phyloP scores from a whole-genome alignment of 2,329 filamentous ascomycete species.

The Proliferodiscus dingleyae region DNA sequence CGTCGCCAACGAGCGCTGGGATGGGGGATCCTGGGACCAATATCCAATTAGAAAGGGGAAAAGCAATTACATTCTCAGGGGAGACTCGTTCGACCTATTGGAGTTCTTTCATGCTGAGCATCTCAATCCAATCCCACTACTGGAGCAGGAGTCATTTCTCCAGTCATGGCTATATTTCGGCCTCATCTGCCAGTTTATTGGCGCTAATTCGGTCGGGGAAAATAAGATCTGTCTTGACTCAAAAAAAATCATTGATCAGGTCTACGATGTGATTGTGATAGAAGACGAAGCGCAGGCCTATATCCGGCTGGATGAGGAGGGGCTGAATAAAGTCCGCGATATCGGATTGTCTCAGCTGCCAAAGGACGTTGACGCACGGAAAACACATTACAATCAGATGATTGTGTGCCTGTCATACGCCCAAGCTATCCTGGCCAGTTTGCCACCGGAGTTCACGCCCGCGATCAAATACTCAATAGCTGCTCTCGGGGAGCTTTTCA shows the following conservation, averaged over 20 bases:
- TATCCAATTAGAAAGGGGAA: conserved; percentile 23
- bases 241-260: background rate
- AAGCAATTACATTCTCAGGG: conserved; percentile 6
- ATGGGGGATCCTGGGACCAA: conserved; percentile 25
- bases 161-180: conserved; percentile 36
- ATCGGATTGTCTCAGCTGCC: background rate
- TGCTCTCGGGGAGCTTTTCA: conserved; percentile 27
- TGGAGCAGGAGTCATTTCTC: conserved; percentile 25
- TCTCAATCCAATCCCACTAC: conserved; percentile 19
- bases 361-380: background rate
- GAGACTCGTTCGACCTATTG: conserved; percentile 4
- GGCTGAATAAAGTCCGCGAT: background rate
- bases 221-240: background rate
- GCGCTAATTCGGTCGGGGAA: conserved; percentile 8
- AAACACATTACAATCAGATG: conserved; percentile 5
- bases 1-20: conserved; percentile 24
- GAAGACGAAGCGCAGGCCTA: background rate
- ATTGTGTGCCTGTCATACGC: background rate
- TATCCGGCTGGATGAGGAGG: background rate
- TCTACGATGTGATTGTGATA: conserved; percentile 6
- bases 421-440: background rate
- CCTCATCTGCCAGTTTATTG: conserved; percentile 28
- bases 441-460: conserved; percentile 20
- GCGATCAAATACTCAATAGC: conserved; percentile 27
- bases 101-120: conserved; percentile 8